Percentiles rank a stretch among this genome's conserved stretches.
Conservation (phyloP, 805 yeast species). For the Cyberlindnera euphorbiiphila region DNA sequence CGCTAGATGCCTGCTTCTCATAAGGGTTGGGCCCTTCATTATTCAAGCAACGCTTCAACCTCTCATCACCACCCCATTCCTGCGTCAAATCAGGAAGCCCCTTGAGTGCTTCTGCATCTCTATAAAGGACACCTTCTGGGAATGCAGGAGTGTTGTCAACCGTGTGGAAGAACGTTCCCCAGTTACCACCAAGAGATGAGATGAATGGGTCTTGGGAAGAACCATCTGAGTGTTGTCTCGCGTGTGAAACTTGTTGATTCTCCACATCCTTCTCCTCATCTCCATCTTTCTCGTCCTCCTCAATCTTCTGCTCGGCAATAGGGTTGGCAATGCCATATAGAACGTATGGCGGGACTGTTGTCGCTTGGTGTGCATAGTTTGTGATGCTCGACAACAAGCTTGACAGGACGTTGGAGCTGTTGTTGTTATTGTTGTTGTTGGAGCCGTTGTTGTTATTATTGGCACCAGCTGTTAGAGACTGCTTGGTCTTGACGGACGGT, state of each 20-base stretch:
- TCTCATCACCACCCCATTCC: conserved; percentile 69
- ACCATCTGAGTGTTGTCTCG: conserved; percentile 1
- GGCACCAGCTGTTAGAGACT: not conserved
- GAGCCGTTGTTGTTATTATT: not conserved
- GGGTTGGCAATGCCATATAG: conserved; percentile 44
- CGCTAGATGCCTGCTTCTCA: not conserved
- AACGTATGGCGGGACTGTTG: conserved; percentile 61
- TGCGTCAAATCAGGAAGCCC: conserved; percentile 41
- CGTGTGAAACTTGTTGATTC: conserved; percentile 17
- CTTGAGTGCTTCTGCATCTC: conserved; percentile 24
- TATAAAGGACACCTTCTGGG: conserved; percentile 23
- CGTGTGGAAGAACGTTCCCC: conserved; percentile 48
- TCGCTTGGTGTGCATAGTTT: conserved; percentile 36
- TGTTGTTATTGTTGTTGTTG: conserved; percentile 1
- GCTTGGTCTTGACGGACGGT: conserved; percentile 1
- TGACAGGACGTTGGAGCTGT: not conserved
- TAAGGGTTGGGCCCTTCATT: conserved; percentile 27
- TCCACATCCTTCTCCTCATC: no score
- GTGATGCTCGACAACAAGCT: conserved; percentile 25
- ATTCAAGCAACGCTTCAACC: conserved; percentile 50
- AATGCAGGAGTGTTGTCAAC: conserved; percentile 41
- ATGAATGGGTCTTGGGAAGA: conserved; percentile 33
- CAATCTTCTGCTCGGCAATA: conserved; percentile 22
- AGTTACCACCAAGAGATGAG: conserved; percentile 39
- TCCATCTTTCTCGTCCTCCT: conserved; percentile 5